Base-by-base conservation (phyloP, 805 yeast genomes). In the Lipomyces oligophaga region DNA sequence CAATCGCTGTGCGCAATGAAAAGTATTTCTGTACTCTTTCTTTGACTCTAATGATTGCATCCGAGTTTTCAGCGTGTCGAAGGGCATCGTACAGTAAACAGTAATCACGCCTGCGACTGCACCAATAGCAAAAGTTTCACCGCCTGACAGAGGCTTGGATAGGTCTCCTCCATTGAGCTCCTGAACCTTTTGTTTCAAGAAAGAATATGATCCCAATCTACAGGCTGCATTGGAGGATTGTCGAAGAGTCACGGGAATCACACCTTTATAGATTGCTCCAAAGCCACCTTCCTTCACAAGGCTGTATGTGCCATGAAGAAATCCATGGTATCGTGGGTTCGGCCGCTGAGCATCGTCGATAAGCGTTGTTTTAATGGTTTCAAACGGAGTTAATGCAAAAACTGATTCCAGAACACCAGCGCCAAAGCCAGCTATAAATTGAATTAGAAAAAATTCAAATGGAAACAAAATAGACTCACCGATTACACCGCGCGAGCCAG, bases 201-300 rank as follows among this genome's bases (percentile, higher is more conserved):
- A 79, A 63, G 87, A 88, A 68, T 90, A 90, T 33, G 95, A 83
- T 2, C 97, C 97, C 56, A 90, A 73, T 59, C 98, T 77, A 13
- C 93, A 97, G 2, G 95, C 95, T 57, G 86, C 93, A 67, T 90
- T 90, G 2, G 97, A 81, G 7, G 96, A 97, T 66, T 90, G 98
- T 63, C 98, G 80, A 73, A 89, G 69, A 0, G 97, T 85, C 4
- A 90, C 97, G 0, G 98, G 97, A 5, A 89, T 69, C 5, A 90
- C 74, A 25, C 96, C 98, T 26, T 89, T 81, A 63, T 90, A 90
- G 28, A 93, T 72, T 0, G 96, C 96, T 40, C 71, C 75, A 46
- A 89, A 54, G 1, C 97, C 97, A 60, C 86, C 70, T 61, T 90
- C 97, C 51, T 71, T 71, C 41, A 85, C 70, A 52, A 89, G 73